A percentile compares a stretch with the other conserved stretches of the same genome.
These are phyloP conservation scores for Nicotiana benthamiana DNA, from an alignment of 257 asterid genomes.

Conservation along the genomic window DNA sequence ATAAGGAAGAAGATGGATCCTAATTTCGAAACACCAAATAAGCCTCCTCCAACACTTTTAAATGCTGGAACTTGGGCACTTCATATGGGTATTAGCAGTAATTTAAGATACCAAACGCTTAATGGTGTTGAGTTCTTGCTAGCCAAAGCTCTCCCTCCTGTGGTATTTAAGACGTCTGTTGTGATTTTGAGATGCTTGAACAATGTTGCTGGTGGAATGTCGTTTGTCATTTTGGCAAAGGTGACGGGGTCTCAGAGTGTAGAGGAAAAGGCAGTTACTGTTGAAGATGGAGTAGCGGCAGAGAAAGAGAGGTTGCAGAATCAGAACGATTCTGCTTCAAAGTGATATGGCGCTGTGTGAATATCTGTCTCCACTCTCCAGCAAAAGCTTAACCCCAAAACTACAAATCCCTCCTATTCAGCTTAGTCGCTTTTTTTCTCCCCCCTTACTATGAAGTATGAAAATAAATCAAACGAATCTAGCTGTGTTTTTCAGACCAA, in stretches of 20 bases:
- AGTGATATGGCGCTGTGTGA: constrained; percentile 17
- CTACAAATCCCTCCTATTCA: neutral
- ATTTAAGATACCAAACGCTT: constrained; percentile 75
- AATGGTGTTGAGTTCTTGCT: constrained; percentile 74
- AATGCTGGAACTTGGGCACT: constrained; percentile 82
- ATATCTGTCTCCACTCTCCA: neutral
- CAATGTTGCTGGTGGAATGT: constrained; percentile 79
- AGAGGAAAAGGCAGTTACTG: constrained; percentile 15
- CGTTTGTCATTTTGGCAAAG: constrained; percentile 79
- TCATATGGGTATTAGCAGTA: constrained; percentile 87
- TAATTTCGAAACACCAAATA: constrained; percentile 71
- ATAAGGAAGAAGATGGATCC: constrained; percentile 86
- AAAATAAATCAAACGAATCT: neutral
- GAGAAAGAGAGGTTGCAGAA: constrained; percentile 39
- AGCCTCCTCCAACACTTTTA: constrained; percentile 63
- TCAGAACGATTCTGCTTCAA: constrained; percentile 20
- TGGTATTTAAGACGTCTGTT: constrained; percentile 60
- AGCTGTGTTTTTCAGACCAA: neutral
- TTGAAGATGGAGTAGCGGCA: constrained; percentile 19
- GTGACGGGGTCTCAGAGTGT: constrained; percentile 75
- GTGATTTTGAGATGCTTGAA: constrained; percentile 72
- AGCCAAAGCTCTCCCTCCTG: constrained; percentile 51
- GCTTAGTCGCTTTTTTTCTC: neutral
- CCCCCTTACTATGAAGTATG: neutral
- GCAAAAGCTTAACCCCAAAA: neutral